phyloP scores from a whole-genome alignment of 2,329 filamentous ascomycete genomes.

The Nemania sp. region DNA sequence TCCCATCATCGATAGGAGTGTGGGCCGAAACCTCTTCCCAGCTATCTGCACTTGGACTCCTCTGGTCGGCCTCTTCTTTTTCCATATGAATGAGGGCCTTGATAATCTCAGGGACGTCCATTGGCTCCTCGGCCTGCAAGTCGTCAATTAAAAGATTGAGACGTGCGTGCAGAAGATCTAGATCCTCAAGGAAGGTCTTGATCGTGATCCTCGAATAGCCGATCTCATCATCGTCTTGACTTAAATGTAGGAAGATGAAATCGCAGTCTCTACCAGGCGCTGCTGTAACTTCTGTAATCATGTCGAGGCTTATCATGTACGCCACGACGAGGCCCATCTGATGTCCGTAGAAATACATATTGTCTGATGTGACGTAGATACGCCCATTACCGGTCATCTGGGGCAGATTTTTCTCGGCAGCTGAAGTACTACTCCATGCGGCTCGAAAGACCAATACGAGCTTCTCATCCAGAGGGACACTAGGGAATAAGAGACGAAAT shows the following conservation, averaged over 20 bases:
- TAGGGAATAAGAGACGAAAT: slow-evolving; percentile 90
- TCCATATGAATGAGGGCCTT: slow-evolving; percentile 81
- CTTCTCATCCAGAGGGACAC: slow-evolving; percentile 80
- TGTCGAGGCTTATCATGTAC: slow-evolving; percentile 78
- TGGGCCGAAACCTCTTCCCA: slow-evolving; percentile 84
- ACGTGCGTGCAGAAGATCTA: slow-evolving; percentile 83
- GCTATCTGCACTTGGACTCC: slow-evolving; percentile 83
- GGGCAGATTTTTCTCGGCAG: slow-evolving; percentile 57
- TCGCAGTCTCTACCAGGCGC: slow-evolving; percentile 92
- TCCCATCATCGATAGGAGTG: slow-evolving; percentile 70
- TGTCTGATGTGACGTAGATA: slow-evolving; percentile 86
- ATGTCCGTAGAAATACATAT: slow-evolving; percentile 97
- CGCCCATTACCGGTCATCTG: slow-evolving; percentile 76
- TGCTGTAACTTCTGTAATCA: slow-evolving; percentile 88
- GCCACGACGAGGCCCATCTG: slow-evolving; percentile 91
- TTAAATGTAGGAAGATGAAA: slow-evolving; percentile 85
- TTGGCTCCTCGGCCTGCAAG: slow-evolving; percentile 76
- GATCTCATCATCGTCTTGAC: slow-evolving; percentile 70
- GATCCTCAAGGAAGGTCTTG: slow-evolving; percentile 91
- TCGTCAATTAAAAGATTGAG: slow-evolving; percentile 89
- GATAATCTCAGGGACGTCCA: slow-evolving; percentile 76
- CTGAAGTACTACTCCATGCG: slow-evolving; percentile 75
- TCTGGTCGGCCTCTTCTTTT: slow-evolving; percentile 65
- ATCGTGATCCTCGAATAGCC: slow-evolving; percentile 82
- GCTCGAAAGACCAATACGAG: slow-evolving; percentile 92